A percentile compares a stretch with the other conserved stretches of the same genome.
Evolutionary conservation across 208 protist species (phyloP).

Genomic region (Trypanosoma vivax): DNA sequence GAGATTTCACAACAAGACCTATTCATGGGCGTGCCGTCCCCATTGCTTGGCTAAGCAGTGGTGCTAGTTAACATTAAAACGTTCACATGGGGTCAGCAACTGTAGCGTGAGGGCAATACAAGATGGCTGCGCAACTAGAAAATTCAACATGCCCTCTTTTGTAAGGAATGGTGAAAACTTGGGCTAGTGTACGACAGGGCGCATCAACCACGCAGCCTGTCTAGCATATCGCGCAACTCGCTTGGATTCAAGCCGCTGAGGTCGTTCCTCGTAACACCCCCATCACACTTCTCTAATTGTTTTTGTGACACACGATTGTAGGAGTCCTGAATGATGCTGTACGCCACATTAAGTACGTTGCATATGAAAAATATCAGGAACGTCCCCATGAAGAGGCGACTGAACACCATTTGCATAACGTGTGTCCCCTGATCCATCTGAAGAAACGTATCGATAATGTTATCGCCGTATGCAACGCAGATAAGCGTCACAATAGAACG

Average conservation of each 20-base stretch:
- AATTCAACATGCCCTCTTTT: background rate
- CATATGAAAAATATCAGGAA: conserved; percentile 57
- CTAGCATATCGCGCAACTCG: conserved; percentile 32
- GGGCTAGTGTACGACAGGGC: no score
- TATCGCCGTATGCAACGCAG: conserved; percentile 54
- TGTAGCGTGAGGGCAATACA: no score
- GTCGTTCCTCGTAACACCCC: background rate
- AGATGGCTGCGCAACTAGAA: background rate
- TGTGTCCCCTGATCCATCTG: conserved; percentile 38
- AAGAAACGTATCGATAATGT: conserved; percentile 47
- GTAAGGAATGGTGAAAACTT: background rate
- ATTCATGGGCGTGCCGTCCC: no score
- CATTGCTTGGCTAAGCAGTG: no score
- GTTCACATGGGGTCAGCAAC: no score
- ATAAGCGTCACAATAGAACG: conserved; percentile 35
- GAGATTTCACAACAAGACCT: no score
- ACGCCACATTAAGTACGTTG: conserved; percentile 50
- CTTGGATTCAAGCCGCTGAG: conserved; percentile 5
- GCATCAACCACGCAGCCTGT: conserved; percentile 18
- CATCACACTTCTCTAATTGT: conserved; percentile 6
- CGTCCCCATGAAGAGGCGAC: conserved; percentile 37
- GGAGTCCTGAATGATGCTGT: conserved; percentile 65
- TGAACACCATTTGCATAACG: conserved; percentile 32
- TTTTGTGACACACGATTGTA: conserved; percentile 27
- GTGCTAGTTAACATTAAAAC: no score